Base-by-base conservation (phyloP, 805 yeast genomes). In the Teunomyces pallodes region DNA sequence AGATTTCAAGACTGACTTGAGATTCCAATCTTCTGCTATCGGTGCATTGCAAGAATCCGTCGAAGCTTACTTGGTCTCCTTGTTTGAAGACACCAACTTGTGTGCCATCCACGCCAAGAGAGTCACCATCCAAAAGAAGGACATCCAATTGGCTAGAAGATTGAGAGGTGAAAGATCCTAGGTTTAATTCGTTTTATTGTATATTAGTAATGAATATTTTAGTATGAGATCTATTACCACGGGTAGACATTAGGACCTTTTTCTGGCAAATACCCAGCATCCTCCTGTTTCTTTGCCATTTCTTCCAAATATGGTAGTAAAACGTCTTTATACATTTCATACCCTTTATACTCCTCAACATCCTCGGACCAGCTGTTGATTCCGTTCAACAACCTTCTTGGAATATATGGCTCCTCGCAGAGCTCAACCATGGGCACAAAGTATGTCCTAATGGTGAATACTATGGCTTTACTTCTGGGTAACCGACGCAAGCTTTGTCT, bases 21-120 rank as follows among this genome's bases (percentile, higher is more conserved):
- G 96, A 81, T 92, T 94, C 86, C 97, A 92, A 75, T 87, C 96
- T 49, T 87, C 96, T 58, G 99, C 99, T 58, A 87, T 92, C 58
- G 91, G 96, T 76, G 99, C 99, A 60, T 80, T 92, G 64, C 99
- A 92, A 75, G 99, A 94, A 78, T 91, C 98, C 55, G 96, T 92
- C 54, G 99, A 92, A 81, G 97, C 97, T 66, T 94, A 90, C 82
- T 80, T 94, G 64, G 97, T 92, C 47, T 89, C 96, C 52, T 76
- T 92, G 66, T 94, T 92, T 62, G 98, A 92, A 80, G 98, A 94
- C 75, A 94, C 98, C 58, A 92, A 91, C 81, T 82, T 92, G 79
- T 94, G 97, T 79, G 97, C 98, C 57, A 89, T 90, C 61, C 99
- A 92, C 76, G 99, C 98, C 66, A 92, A 94, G 85, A 87, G 99